phyloP scores from a whole-genome alignment of 768 basidiomycete genomes.

The Tricholoma bakamatsutake region DNA sequence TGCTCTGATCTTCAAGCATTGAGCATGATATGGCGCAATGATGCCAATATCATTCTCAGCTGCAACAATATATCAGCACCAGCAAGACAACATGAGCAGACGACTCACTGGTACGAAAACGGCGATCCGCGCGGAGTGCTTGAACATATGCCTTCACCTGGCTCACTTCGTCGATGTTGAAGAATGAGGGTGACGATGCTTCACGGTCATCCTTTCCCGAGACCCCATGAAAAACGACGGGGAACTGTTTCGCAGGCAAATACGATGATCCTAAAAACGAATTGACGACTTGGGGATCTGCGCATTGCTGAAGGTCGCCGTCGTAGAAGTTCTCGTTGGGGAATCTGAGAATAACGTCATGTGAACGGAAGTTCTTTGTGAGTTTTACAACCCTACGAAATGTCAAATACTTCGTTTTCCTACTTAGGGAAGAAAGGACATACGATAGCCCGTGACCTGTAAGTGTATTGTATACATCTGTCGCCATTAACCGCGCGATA shows the following conservation, averaged over 20 bases:
- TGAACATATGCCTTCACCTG: conserved; percentile 49
- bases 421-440: neutral
- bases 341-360: conserved; percentile 52
- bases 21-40: conserved; percentile 66
- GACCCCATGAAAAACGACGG: conserved; percentile 57
- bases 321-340: conserved; percentile 58
- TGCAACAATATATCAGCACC: conserved; percentile 13
- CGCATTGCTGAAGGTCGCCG: conserved; percentile 45
- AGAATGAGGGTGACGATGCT: conserved; percentile 62
- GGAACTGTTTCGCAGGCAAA: conserved; percentile 43
- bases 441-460: conserved; percentile 25
- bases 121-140: conserved; percentile 26
- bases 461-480: conserved; percentile 34
- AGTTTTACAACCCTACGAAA: conserved; percentile 52
- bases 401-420: neutral
- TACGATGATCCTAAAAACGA: conserved; percentile 32
- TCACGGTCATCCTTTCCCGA: conserved; percentile 62
- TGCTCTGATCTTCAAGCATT: conserved; percentile 46
- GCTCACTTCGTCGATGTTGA: conserved; percentile 56
- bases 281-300: conserved; percentile 33
- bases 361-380: conserved; percentile 61
- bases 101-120: conserved; percentile 36
- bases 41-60: conserved; percentile 54
- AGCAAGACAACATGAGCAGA: neutral
- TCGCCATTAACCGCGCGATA: conserved; percentile 52